Conservation (phyloP, 2,329 filamentous ascomycete genomes). For the Aspergillus calidoustus region DNA sequence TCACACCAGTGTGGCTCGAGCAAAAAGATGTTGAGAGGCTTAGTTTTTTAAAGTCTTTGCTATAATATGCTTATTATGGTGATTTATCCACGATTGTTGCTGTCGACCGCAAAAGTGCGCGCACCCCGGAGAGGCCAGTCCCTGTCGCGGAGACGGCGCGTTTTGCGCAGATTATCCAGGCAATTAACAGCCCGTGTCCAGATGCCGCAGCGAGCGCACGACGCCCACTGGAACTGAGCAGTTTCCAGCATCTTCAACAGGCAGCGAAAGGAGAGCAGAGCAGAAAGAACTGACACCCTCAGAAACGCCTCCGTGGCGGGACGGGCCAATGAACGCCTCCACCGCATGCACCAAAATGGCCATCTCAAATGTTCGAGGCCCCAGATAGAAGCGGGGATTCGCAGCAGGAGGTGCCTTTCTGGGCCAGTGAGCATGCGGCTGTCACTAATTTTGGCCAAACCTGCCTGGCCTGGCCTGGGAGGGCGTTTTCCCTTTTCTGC, state of each 20-base stretch:
- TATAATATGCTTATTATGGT: not conserved
- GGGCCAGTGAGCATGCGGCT: slow-evolving; percentile 18
- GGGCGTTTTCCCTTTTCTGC: slow-evolving; percentile 3
- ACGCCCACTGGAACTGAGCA: not conserved
- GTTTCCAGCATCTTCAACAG: not conserved
- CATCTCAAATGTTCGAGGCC: slow-evolving; percentile 27
- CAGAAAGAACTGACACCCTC: slow-evolving; percentile 18
- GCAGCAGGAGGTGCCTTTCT: slow-evolving; percentile 20
- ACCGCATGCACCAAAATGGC: slow-evolving; percentile 8
- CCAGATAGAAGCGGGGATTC: slow-evolving; percentile 28
- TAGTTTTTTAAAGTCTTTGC: slow-evolving; percentile 1
- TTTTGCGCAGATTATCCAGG: not conserved
- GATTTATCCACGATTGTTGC: not conserved
- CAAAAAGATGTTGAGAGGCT: not conserved
- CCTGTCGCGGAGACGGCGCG: not conserved
- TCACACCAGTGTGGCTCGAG: slow-evolving; percentile 10
- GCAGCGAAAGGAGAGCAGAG: not conserved
- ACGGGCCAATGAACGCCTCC: slow-evolving; percentile 21
- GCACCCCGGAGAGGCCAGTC: not conserved
- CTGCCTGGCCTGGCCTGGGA: slow-evolving; percentile 6
- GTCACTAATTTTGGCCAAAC: slow-evolving; percentile 24
- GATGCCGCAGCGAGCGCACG: not conserved
- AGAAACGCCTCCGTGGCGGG: slow-evolving; percentile 21
- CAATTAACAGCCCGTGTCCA: not conserved
- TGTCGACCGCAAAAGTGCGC: not conserved